Evolutionary conservation across 176 grass and related monocot species (phyloP).

Genomic region (Cenchrus purpureus): DNA sequence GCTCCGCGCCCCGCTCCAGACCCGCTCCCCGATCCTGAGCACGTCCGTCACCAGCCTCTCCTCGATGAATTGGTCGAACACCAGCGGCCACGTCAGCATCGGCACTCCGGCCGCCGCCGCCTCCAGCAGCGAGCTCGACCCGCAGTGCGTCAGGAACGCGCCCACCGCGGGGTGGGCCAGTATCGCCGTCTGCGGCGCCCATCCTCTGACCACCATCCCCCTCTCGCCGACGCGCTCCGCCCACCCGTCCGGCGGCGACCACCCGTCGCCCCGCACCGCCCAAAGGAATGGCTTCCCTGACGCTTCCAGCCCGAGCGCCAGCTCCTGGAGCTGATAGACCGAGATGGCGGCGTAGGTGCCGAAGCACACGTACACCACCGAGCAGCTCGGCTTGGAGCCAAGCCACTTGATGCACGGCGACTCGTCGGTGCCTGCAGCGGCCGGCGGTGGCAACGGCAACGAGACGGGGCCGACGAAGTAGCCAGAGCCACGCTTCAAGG

Average conservation of each 20-base stretch:
- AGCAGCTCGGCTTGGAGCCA: not conserved
- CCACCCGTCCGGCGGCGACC: slow-evolving; percentile 33
- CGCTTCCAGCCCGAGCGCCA: slow-evolving; percentile 51
- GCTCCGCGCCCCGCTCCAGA: too few relatives aligned
- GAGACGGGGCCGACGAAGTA: slow-evolving; percentile 47
- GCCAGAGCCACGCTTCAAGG: not conserved
- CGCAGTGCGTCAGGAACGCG: slow-evolving; percentile 62
- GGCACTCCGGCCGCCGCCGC: slow-evolving; percentile 45
- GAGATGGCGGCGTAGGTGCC: slow-evolving; percentile 43
- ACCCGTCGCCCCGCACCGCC: slow-evolving; percentile 7
- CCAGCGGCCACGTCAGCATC: slow-evolving; percentile 60
- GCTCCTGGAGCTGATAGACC: slow-evolving; percentile 27
- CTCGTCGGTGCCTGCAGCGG: not conserved
- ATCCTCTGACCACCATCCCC: slow-evolving; percentile 30
- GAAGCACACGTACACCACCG: slow-evolving; percentile 37
- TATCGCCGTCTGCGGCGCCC: slow-evolving; percentile 42
- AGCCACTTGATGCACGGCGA: slow-evolving; percentile 37
- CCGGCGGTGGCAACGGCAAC: not conserved
- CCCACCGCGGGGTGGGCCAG: slow-evolving; percentile 5
- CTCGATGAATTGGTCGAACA: slow-evolving; percentile 57
- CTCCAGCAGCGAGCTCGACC: slow-evolving; percentile 60
- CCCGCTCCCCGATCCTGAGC: too few relatives aligned
- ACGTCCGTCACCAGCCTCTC: slow-evolving; percentile 43
- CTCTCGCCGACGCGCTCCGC: not conserved
- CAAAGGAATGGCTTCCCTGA: slow-evolving; percentile 50